phyloP scores from a whole-genome alignment of 1,284 basidiomycete species.

The Cutaneotrichosporon sp. region DNA sequence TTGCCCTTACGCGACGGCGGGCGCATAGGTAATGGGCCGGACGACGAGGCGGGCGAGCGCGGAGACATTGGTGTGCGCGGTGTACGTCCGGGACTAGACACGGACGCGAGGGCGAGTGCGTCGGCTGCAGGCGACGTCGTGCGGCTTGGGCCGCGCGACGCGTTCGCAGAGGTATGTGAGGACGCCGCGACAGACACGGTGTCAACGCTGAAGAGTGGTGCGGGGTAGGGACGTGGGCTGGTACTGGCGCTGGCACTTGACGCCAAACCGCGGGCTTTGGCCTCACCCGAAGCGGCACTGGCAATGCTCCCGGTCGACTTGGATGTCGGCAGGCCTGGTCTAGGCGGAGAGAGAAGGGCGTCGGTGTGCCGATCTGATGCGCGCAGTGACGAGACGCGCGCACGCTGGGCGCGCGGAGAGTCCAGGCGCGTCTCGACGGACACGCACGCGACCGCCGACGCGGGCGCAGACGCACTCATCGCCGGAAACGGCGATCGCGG shows the following conservation, averaged over 20 bases:
- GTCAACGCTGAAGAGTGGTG: background rate
- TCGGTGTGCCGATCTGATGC: background rate
- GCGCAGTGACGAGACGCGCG: too few species aligned
- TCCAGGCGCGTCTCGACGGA: background rate
- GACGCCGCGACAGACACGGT: background rate
- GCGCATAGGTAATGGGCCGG: background rate
- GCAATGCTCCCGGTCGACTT: background rate
- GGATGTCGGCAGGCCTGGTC: background rate
- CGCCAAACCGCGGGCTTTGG: background rate
- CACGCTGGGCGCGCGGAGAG: background rate
- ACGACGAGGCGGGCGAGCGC: background rate
- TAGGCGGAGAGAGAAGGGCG: background rate
- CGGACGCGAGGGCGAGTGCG: background rate
- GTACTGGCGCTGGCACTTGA: too few species aligned
- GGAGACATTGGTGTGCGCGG: background rate
- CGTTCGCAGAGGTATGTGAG: background rate
- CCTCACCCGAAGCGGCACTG: background rate
- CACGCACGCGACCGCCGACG: background rate
- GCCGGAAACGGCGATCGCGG: background rate
- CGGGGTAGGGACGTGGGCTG: background rate
- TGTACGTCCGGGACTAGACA: background rate
- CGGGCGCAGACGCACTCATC: background rate
- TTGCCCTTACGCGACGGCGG: slow-evolving; percentile 12
- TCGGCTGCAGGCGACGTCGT: too few species aligned
- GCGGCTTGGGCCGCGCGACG: too few species aligned